Percentiles rank a stretch among this genome's conserved stretches.
phyloP scores from a whole-genome alignment of 164 flowering plant species.

The Macadamia tetraphylla region DNA sequence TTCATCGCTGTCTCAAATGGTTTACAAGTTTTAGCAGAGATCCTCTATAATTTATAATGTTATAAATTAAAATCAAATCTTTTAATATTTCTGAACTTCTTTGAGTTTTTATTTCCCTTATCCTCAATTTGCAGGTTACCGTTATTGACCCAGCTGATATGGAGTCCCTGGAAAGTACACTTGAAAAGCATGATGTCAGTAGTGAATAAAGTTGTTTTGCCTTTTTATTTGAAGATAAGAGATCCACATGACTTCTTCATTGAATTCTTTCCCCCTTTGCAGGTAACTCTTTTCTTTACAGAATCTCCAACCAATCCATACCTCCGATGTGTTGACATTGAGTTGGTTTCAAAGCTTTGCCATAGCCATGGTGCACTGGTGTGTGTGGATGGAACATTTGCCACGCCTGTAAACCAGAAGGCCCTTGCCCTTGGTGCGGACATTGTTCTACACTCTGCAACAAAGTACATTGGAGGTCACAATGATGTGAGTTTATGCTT shows the following conservation, averaged over 20 bases:
- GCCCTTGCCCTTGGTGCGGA: constrained; percentile 96
- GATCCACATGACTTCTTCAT: background rate
- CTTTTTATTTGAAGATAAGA: background rate
- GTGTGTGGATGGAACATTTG: constrained; percentile 89
- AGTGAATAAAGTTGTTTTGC: constrained; percentile 2
- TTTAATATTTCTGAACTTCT: too few relatives aligned
- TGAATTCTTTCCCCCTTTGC: constrained; percentile 15
- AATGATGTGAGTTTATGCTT: constrained; percentile 56
- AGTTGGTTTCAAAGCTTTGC: constrained; percentile 85
- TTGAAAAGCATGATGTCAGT: constrained; percentile 67
- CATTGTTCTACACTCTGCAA: constrained; percentile 83
- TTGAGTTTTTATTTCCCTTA: background rate
- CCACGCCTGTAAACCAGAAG: constrained; percentile 96
- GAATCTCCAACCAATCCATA: constrained; percentile 98
- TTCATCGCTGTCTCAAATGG: too few relatives aligned
- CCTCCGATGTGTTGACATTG: constrained; percentile 87
- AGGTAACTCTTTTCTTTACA: constrained; percentile 93
- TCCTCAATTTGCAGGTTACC: constrained; percentile 58
- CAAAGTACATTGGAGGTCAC: constrained; percentile 88
- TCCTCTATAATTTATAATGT: background rate
- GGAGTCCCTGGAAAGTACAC: constrained; percentile 60
- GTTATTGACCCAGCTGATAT: constrained; percentile 92
- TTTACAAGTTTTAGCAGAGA: too few relatives aligned
- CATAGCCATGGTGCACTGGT: constrained; percentile 82
- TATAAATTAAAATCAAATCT: background rate